Evolutionary conservation across 495 filamentous ascomycete species (phyloP).

Genomic region (Hypoxylon crocopeplum): DNA sequence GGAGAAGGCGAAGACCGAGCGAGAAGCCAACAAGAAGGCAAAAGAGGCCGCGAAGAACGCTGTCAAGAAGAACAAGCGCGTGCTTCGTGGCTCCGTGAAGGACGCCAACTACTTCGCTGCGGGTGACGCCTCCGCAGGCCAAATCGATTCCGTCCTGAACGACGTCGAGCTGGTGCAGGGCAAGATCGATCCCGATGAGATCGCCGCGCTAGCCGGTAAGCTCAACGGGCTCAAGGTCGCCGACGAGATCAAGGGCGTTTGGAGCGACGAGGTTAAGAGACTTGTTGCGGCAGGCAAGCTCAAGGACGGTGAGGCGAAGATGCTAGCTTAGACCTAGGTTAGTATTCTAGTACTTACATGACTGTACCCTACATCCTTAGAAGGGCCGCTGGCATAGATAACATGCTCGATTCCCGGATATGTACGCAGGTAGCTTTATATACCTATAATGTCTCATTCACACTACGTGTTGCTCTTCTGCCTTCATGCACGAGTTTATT

Average conservation of each 20-base stretch:
- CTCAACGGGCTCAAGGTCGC: slow-evolving; percentile 75
- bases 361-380: too few relatives aligned
- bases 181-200: slow-evolving; percentile 89
- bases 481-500: too few relatives aligned
- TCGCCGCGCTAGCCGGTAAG: slow-evolving; percentile 78
- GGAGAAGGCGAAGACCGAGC: slow-evolving; percentile 80
- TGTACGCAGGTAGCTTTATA: too few relatives aligned
- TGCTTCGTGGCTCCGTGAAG: slow-evolving; percentile 88
- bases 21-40: slow-evolving; percentile 89
- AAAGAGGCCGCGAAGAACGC: slow-evolving; percentile 98
- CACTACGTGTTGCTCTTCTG: too few relatives aligned
- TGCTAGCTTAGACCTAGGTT: slow-evolving; percentile 45
- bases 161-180: slow-evolving; percentile 88
- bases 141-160: slow-evolving; percentile 80
- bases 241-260: slow-evolving; percentile 71
- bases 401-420: too few relatives aligned
- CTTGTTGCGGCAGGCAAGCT: slow-evolving; percentile 81
- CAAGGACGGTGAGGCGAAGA: slow-evolving; percentile 74
- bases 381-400: too few relatives aligned
- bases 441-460: too few relatives aligned
- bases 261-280: slow-evolving; percentile 71
- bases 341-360: too few relatives aligned
- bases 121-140: slow-evolving; percentile 69
- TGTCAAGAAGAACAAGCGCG: slow-evolving; percentile 99
- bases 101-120: slow-evolving; percentile 91